A percentile compares a stretch with the other conserved stretches of the same genome.
Conservation (phyloP, 129 eudicot species). For the Centaurea solstitialis region DNA sequence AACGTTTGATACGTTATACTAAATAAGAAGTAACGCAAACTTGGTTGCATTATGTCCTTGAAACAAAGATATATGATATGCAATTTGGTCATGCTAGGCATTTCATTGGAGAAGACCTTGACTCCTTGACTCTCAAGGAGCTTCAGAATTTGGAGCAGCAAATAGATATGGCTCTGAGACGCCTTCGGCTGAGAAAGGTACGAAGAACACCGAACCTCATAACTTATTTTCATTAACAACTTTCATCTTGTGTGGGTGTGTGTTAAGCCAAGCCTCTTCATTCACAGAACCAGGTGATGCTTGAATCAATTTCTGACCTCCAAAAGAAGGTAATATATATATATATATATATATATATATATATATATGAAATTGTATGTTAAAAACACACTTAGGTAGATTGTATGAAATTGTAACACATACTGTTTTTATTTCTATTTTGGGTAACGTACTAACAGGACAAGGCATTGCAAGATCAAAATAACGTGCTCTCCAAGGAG, state of each 20-base stretch:
- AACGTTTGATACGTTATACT: not conserved
- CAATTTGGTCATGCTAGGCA: slow-evolving; percentile 43
- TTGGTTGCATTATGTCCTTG: not conserved
- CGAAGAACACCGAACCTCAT: not conserved
- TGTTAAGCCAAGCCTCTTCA: slow-evolving; percentile 10
- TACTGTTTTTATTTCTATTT: too few relatives aligned
- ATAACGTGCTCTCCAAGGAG: slow-evolving; percentile 59
- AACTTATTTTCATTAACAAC: not conserved
- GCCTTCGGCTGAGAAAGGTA: slow-evolving; percentile 76
- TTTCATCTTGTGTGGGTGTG: not conserved
- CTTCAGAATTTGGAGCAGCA: slow-evolving; percentile 87
- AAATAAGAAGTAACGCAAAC: not conserved
- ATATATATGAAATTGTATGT: too few relatives aligned
- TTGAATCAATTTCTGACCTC: slow-evolving; percentile 74
- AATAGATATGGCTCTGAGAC: slow-evolving; percentile 71
- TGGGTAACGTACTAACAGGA: slow-evolving; percentile 43
- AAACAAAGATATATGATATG: not conserved
- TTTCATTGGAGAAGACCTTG: slow-evolving; percentile 79
- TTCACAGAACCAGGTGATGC: slow-evolving; percentile 78
- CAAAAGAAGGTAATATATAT: slow-evolving; percentile 93
- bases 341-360: too few relatives aligned
- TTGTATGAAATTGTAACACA: not conserved
- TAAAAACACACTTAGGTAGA: too few relatives aligned
- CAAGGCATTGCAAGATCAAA: slow-evolving; percentile 76
- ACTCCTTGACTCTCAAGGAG: slow-evolving; percentile 63